Percentiles rank a stretch among this genome's conserved stretches.
Evolutionary conservation across 192 early-diverging fungal species (phyloP).

Genomic region (Umbelopsis isabellina): DNA sequence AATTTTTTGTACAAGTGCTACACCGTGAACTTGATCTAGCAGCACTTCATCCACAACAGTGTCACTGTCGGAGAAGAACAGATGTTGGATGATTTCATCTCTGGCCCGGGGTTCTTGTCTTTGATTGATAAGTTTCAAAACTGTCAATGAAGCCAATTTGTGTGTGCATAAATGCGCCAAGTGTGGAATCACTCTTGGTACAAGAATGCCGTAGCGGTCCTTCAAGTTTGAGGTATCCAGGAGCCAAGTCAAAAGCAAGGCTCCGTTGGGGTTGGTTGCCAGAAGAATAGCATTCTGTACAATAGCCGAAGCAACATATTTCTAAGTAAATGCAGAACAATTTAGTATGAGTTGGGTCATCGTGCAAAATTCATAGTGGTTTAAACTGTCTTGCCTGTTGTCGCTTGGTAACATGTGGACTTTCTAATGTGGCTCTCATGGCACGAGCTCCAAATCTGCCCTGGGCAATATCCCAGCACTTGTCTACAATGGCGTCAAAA

Average conservation of each 20-base stretch:
- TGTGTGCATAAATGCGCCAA: slow-evolving; percentile 82
- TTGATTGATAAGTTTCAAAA: slow-evolving; percentile 93
- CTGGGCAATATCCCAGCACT: slow-evolving; percentile 86
- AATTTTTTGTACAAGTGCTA: slow-evolving; percentile 87
- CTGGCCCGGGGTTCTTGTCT: slow-evolving; percentile 88
- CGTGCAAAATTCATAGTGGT: background rate
- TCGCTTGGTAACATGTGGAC: slow-evolving; percentile 75
- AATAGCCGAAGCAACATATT: slow-evolving; percentile 88
- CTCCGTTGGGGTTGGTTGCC: slow-evolving; percentile 90
- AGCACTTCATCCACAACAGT: slow-evolving; percentile 71
- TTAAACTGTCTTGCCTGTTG: slow-evolving; percentile 59
- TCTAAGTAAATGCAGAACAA: slow-evolving; percentile 51
- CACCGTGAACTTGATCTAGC: slow-evolving; percentile 84
- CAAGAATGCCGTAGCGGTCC: slow-evolving; percentile 84
- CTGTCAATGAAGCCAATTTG: slow-evolving; percentile 84
- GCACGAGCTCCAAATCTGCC: slow-evolving; percentile 94
- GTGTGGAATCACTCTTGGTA: slow-evolving; percentile 79
- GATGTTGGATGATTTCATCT: slow-evolving; percentile 76
- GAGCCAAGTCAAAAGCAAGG: slow-evolving; percentile 92
- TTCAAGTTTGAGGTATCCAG: slow-evolving; percentile 83
- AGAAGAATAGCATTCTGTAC: slow-evolving; percentile 81
- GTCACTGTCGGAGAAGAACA: slow-evolving; percentile 76
- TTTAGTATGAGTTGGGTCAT: background rate
- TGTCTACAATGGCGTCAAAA: slow-evolving; percentile 90
- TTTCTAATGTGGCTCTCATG: slow-evolving; percentile 92